Evolutionary conservation across 176 grass and related monocot species (phyloP), one percentile per base, ranked within the genome.

Genomic region (Eragrostis nindensis): DNA sequence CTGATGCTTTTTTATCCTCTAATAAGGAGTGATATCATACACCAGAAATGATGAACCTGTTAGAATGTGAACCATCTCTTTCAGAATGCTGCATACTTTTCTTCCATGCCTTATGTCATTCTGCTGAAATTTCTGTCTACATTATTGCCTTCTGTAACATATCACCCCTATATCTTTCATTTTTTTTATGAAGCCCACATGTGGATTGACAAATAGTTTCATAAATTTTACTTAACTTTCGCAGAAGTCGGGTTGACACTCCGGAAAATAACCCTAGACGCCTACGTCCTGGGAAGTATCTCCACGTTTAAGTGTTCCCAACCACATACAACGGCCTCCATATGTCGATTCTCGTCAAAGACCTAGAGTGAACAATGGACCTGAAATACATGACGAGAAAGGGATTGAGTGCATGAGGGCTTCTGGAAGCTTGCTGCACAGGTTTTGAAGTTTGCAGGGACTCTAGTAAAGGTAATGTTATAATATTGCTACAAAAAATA

Each of bases 341-440:
- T 98, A 98, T 93, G 77, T 80, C 75, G 80, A 89, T 89, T 82
- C 90, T 39, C 46, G 66, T 62, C 77, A 90, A 70, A 83, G 68
- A 63, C 90, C 92, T 48, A 68, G 85, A 87, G 78, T 95, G 71
- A 80, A 55, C 54, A 81, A 61, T 68, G 90, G 82, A 75, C 83
- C 90, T 62, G 92, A 98, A 83, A 87, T 98, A 77, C 92, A 98
- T 73, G 88, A 95, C 43, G 86, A 91, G 73, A 95, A 57, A 63
- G 92, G 95, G 75, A 95, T 93, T n/a, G 88, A 94, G 75, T 82
- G 88, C 88, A 95, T 98, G 92, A 87, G 86, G 70, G 92, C 95
- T 40, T 93, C 92, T 74, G 92, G 95, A 87, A 92, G 82, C 88
- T 98, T 81, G 92, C 90, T 38, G 92, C 95, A 17, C 90, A 98